phyloP scores from a whole-genome alignment of 2,329 filamentous ascomycete species.

The Nothopassalora personata region DNA sequence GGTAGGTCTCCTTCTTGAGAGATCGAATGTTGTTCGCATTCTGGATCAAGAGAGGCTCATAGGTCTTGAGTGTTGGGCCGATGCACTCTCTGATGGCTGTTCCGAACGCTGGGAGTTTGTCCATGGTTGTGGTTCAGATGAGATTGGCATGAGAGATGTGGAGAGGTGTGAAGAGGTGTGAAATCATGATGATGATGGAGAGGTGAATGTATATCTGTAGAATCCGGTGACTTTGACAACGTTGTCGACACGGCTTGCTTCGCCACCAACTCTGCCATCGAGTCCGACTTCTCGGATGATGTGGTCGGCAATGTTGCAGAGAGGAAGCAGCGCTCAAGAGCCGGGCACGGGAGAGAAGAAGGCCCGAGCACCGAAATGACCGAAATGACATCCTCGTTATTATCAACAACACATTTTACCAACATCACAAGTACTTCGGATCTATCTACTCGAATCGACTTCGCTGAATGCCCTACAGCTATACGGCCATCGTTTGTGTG shows the following conservation, averaged over 20 bases:
- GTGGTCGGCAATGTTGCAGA: neutral
- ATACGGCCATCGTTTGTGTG: too few species aligned
- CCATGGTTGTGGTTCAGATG: constrained; percentile 13
- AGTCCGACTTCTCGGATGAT: neutral
- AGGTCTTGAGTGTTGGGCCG: constrained; percentile 22
- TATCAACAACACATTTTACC: too few species aligned
- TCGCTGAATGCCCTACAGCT: too few species aligned
- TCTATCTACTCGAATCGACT: too few species aligned
- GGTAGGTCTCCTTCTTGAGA: constrained; percentile 26
- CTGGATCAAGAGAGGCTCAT: constrained; percentile 19
- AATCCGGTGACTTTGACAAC: too few species aligned
- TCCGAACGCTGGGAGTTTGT: constrained; percentile 26
- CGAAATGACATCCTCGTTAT: too few species aligned
- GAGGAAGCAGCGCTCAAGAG: neutral
- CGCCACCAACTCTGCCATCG: neutral
- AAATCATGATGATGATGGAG: neutral
- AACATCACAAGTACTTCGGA: too few species aligned
- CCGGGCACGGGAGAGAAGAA: neutral
- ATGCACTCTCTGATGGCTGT: constrained; percentile 19
- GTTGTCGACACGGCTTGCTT: too few species aligned
- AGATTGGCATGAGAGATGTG: neutral
- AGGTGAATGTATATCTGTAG: neutral
- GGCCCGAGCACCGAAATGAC: neutral
- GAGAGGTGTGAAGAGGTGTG: neutral
- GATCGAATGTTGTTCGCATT: constrained; percentile 25